phyloP scores from a whole-genome alignment of 805 yeast genomes.

The Brettanomyces anomalus region DNA sequence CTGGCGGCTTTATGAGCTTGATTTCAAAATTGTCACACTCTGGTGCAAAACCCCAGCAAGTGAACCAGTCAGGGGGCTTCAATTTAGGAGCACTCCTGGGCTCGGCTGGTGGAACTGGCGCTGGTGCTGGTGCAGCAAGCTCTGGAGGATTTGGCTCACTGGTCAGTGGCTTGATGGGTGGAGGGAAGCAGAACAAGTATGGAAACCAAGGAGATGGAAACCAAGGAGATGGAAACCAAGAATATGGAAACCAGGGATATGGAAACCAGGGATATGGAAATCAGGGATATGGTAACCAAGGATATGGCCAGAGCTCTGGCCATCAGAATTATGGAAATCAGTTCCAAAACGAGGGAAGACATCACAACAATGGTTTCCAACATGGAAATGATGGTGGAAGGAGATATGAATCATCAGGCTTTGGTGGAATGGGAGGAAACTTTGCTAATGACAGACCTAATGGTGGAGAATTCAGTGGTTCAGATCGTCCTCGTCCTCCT shows the following conservation, averaged over 20 bases:
- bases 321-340: background rate
- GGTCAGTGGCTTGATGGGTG: slow-evolving; percentile 11
- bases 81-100: slow-evolving; percentile 17
- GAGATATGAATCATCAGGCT: too few relatives aligned
- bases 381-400: background rate
- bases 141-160: slow-evolving; percentile 14
- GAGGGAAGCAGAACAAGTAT: slow-evolving; percentile 2
- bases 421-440: background rate
- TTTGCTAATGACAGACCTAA: background rate
- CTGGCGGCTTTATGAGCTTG: slow-evolving; percentile 19
- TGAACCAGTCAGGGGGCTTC: slow-evolving; percentile 20
- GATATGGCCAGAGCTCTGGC: background rate
- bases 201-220: slow-evolving; percentile 1
- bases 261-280: background rate
- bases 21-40: slow-evolving; percentile 17
- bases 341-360: background rate
- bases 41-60: slow-evolving; percentile 17
- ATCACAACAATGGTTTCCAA: background rate
- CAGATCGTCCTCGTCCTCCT: too few relatives aligned
- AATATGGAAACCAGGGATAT: slow-evolving; percentile 3
- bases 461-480: background rate
- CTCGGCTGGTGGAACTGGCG: slow-evolving; percentile 4
- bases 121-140: slow-evolving; percentile 6
- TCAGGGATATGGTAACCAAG: background rate
- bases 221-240: background rate